Evolutionary conservation across 2,329 filamentous ascomycete genomes (phyloP), one percentile per base, ranked within the genome.

Genomic region (Akanthomyces lecanii): DNA sequence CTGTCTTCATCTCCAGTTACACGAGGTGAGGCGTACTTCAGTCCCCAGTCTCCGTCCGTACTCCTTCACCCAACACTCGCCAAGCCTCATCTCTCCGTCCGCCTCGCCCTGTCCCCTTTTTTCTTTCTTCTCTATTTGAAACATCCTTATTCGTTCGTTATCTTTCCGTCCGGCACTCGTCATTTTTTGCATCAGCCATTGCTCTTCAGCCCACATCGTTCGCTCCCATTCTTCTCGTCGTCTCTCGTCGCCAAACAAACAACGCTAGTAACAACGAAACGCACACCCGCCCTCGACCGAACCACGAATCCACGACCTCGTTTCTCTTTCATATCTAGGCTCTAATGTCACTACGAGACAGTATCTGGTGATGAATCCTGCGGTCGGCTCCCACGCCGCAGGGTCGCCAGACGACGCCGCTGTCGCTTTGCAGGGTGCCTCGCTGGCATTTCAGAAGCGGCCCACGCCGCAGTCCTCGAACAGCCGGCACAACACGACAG

Each of bases 391-490:
- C 51, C 71, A 71, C 38, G 66, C 67, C 61, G 66, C 68, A 62
- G 74, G 71, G 61, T 69, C 71, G 60, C 70, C 71, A 60, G 70
- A 76, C 65, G 71, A 74, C 66, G 70, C 71, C 71, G 72, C 79
- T 55, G 74, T 78, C 8, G 82, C 82, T 56, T 73, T 85, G 62
- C 78, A 76, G 63, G 84, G 84, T 59, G 84, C 84, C 11, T 81
- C 80, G 12, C 76, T 85, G 30, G 84, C 84, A 23, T 86, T 86
- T 65, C 75, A 77, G 66, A 79, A 78, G 54, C 74, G 70, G 38
- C 54, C 51, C n/a, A 47, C 54, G 33, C 45, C 25, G 44, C 57
- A 48, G 52, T 28, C 23, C 6, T 18, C 18, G 18, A 16, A 28
- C 28, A 53, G 14, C 36, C 23, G 12, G 23, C 33, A n/a, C 18